phyloP scores from a whole-genome alignment of 176 grass and related monocot genomes.

The Poa pratensis region DNA sequence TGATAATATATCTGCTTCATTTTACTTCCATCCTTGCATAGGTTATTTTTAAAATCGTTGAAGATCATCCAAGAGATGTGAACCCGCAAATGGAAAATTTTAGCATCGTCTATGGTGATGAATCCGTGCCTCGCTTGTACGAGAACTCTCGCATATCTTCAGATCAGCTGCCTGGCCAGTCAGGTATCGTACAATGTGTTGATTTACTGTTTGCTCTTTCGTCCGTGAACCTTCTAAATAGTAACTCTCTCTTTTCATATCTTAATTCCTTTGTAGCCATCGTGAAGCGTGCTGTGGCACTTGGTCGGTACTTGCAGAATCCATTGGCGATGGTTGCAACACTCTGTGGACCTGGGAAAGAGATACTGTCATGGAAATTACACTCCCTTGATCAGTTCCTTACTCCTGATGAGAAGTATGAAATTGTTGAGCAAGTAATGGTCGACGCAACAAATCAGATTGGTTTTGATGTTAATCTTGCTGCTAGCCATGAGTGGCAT shows the following conservation, averaged over 20 bases:
- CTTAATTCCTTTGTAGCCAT: constrained; percentile 62
- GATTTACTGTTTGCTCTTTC: constrained; percentile 26
- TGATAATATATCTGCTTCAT: neutral
- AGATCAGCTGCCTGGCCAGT: constrained; percentile 84
- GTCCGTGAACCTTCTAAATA: neutral
- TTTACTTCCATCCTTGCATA: constrained; percentile 45
- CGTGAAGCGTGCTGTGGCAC: constrained; percentile 87
- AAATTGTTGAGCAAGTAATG: constrained; percentile 97
- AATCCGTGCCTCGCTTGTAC: constrained; percentile 85
- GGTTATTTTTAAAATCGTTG: constrained; percentile 98
- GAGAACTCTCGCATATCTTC: constrained; percentile 92
- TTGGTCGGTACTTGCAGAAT: constrained; percentile 91
- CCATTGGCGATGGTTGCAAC: constrained; percentile 92
- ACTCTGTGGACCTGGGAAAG: constrained; percentile 90
- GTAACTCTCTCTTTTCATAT: neutral
- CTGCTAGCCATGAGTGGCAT: constrained; percentile 97
- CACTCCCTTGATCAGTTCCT: constrained; percentile 85
- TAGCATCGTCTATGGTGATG: constrained; percentile 80
- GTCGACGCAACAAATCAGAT: constrained; percentile 92
- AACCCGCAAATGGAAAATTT: constrained; percentile 79
- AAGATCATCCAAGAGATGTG: constrained; percentile 86
- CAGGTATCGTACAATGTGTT: constrained; percentile 56
- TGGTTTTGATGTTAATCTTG: constrained; percentile 94
- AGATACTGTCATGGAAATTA: constrained; percentile 97
- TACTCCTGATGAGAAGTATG: constrained; percentile 90